Evolutionary conservation across 345 rosid species (phyloP).

Genomic region (Punica granatum): DNA sequence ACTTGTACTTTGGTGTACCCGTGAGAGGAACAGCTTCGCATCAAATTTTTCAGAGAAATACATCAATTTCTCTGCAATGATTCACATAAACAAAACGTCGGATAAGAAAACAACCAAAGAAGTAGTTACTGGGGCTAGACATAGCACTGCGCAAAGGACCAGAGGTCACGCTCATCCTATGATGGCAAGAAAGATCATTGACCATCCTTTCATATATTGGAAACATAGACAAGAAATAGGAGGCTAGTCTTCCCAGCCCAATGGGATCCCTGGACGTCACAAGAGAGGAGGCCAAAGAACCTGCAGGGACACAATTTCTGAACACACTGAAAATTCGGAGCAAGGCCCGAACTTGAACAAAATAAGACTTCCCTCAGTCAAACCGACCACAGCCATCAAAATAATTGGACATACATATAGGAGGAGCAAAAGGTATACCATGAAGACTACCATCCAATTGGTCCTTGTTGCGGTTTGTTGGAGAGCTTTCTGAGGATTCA

Average conservation of each 20-base stretch:
- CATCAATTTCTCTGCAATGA: conserved; percentile 76
- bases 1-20: conserved; percentile 70
- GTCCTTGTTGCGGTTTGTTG: conserved; percentile 51
- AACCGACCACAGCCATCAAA: neutral
- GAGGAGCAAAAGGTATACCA: conserved; percentile 32
- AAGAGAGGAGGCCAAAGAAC: neutral
- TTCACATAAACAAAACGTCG: neutral
- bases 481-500: conserved; percentile 54
- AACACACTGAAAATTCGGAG: neutral
- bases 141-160: neutral
- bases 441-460: conserved; percentile 50
- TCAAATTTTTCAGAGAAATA: conserved; percentile 86
- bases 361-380: neutral
- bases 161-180: neutral
- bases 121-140: neutral
- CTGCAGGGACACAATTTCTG: neutral
- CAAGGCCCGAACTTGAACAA: neutral
- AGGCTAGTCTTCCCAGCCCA: neutral
- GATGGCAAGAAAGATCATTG: neutral
- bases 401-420: neutral
- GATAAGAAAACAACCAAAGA: neutral
- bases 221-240: neutral
- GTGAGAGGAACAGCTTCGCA: conserved; percentile 87
- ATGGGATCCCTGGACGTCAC: neutral
- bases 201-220: neutral